phyloP scores from a whole-genome alignment of 2,329 filamentous ascomycete species.

The Epichloe sylvatica region DNA sequence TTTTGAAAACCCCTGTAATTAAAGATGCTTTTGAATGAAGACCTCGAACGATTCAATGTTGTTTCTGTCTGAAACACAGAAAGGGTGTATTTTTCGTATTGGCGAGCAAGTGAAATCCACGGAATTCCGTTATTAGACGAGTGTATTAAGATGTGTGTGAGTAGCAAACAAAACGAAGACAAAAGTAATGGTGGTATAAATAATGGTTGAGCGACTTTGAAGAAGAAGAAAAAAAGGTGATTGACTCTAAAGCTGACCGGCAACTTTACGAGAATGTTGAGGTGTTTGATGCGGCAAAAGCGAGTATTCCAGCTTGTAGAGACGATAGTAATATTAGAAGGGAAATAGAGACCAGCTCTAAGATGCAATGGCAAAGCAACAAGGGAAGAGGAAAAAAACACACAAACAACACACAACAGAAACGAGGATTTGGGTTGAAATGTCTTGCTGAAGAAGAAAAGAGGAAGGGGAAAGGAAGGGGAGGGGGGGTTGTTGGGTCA shows the following conservation, averaged over 20 bases:
- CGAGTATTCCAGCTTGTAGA: slow-evolving; percentile 8
- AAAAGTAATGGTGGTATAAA: slow-evolving; percentile 10
- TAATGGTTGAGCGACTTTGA: slow-evolving; percentile 6
- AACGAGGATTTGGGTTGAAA: slow-evolving; percentile 40
- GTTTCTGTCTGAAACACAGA: slow-evolving; percentile 2
- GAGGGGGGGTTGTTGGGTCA: slow-evolving; percentile 4
- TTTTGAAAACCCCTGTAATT: background rate
- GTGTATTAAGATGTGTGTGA: slow-evolving; percentile 17
- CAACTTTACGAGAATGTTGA: slow-evolving; percentile 17
- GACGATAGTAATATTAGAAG: slow-evolving; percentile 19
- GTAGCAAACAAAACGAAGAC: background rate
- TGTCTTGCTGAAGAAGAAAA: slow-evolving; percentile 52
- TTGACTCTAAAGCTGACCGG: slow-evolving; percentile 27
- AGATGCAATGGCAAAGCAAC: slow-evolving; percentile 23
- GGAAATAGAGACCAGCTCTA: slow-evolving; percentile 43
- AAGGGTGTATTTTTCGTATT: slow-evolving; percentile 14
- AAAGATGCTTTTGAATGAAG: slow-evolving; percentile 10
- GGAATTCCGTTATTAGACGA: slow-evolving; percentile 31
- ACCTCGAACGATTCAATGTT: slow-evolving; percentile 14
- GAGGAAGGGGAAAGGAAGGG: slow-evolving; percentile 24
- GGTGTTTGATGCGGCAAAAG: slow-evolving; percentile 2
- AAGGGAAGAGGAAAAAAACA: slow-evolving; percentile 19
- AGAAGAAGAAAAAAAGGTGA: background rate
- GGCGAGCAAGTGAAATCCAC: slow-evolving; percentile 45
- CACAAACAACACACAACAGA: slow-evolving; percentile 27